Evolutionary conservation across 106 monocot genomes (phyloP).

Genomic region (Ottelia alismoides): DNA sequence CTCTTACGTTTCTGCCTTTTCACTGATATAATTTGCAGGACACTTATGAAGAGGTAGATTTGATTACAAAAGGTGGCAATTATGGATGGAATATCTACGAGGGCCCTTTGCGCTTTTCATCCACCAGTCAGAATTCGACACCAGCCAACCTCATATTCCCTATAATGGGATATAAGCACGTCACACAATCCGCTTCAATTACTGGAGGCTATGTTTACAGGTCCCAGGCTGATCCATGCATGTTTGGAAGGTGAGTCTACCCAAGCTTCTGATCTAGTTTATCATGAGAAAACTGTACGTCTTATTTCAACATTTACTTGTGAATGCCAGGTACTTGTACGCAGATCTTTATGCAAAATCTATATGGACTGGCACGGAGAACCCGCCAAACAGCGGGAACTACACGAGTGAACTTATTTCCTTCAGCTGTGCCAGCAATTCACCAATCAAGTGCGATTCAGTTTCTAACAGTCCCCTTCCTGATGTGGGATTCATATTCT

Average conservation of each 20-base stretch:
- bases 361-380: slow-evolving; percentile 1
- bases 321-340: slow-evolving; percentile 50
- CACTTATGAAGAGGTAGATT: slow-evolving; percentile 78
- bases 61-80: slow-evolving; percentile 89
- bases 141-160: slow-evolving; percentile 63
- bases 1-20: too few species aligned
- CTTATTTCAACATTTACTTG: not conserved
- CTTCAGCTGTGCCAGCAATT: slow-evolving; percentile 49
- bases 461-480: slow-evolving; percentile 32
- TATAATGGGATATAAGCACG: slow-evolving; percentile 72
- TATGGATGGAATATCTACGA: slow-evolving; percentile 91
- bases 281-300: too few species aligned
- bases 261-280: not conserved
- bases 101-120: slow-evolving; percentile 53
- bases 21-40: too few species aligned
- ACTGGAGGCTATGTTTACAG: slow-evolving; percentile 83
- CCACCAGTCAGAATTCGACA: slow-evolving; percentile 28
- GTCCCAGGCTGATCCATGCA: slow-evolving; percentile 67
- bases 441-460: slow-evolving; percentile 62
- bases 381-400: slow-evolving; percentile 58
- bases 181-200: slow-evolving; percentile 57
- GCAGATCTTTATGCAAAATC: slow-evolving; percentile 59
- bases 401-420: slow-evolving; percentile 37
- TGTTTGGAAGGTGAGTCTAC: slow-evolving; percentile 70
- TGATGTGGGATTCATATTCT: slow-evolving; percentile 57